Base-by-base conservation (phyloP, 2,329 filamentous ascomycete genomes). In the Leptographium wingfieldii region DNA sequence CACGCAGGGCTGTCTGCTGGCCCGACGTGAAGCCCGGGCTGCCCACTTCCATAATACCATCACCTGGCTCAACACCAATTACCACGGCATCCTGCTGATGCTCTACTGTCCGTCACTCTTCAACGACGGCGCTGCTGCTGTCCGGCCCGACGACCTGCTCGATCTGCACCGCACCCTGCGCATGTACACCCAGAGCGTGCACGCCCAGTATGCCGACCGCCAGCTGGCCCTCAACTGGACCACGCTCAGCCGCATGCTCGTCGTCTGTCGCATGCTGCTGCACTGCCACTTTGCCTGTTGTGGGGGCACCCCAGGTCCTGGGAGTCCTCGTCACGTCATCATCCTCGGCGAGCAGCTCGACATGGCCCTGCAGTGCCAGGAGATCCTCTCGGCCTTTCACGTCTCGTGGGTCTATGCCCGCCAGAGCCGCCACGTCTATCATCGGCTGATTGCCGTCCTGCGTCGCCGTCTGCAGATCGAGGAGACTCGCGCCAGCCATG, bases 31-130 rank as follows among this genome's bases (percentile, higher is more conserved):
- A 51, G 68, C 70, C 1, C 73, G 76, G 60, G 73, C 75, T 56
- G 67, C 75, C 2, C 72, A 73, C n/a, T 73, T 76, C n/a, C 75
- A 76, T 60, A 76, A 71, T 61, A 73, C 72, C 2, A 71, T 76
- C 43, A 73, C 73, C 3, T 77, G 74, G 74, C 60, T 76, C n/a
- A 73, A 71, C 43, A 72, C 72, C 0, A 68, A 73, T 10, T 76
- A 76, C 65, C 74, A 76, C 60, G 72, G 74, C 58, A 66, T 76
- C n/a, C 69, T 77, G 5, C 60, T 77, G n/a, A 63, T 75, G 12
- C 69, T 76, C 10, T 74, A 76, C 65, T 75, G 72, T 48, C 75
- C 73, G 0, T 74, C 70, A 7, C 72, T 71, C 54, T 73, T 74
- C 65, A 76, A 73, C 65, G 69, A 73, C 65, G 69, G 67, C 7